These are phyloP conservation scores for Globisporangium nunn DNA, from an alignment of 352 stramenopile species.

Conservation along the genomic window DNA sequence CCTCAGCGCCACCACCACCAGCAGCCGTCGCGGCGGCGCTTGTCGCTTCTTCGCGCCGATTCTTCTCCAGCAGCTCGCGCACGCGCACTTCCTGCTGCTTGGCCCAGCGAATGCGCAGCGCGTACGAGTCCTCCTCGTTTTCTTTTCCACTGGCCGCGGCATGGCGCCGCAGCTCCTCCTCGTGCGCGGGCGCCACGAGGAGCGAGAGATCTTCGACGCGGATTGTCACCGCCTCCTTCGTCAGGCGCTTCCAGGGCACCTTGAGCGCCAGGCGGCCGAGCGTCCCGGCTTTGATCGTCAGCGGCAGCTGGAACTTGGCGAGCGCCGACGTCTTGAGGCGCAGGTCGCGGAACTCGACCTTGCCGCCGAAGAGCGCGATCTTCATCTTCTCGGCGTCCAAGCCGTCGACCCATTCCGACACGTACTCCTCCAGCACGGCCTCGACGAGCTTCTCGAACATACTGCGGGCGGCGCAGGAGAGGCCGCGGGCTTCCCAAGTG, in stretches of 20 bases:
- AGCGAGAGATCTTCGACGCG: slow-evolving; percentile 73
- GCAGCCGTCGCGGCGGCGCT: slow-evolving; percentile 2
- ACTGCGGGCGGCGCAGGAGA: too few relatives aligned
- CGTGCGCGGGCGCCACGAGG: slow-evolving; percentile 58
- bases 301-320: slow-evolving; percentile 72
- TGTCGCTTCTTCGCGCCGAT: slow-evolving; percentile 39
- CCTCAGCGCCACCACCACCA: neutral
- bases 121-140: slow-evolving; percentile 40
- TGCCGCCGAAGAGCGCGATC: slow-evolving; percentile 72
- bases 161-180: slow-evolving; percentile 39
- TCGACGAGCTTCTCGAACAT: slow-evolving; percentile 88
- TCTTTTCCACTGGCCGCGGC: neutral
- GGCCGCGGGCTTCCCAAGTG: too few relatives aligned
- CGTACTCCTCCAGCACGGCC: slow-evolving; percentile 79
- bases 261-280: slow-evolving; percentile 68
- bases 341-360: slow-evolving; percentile 77
- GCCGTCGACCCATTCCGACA: slow-evolving; percentile 81
- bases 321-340: slow-evolving; percentile 59
- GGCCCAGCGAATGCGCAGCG: slow-evolving; percentile 51
- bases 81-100: slow-evolving; percentile 82
- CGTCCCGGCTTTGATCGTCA: slow-evolving; percentile 68
- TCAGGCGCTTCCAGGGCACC: slow-evolving; percentile 81
- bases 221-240: slow-evolving; percentile 69
- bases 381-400: slow-evolving; percentile 87
- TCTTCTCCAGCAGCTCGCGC: slow-evolving; percentile 67